Percentiles rank a stretch among this genome's conserved stretches.
These are phyloP conservation scores for Vitis vinifera DNA, from an alignment of 164 flowering plant genomes.

Conservation along the genomic window DNA sequence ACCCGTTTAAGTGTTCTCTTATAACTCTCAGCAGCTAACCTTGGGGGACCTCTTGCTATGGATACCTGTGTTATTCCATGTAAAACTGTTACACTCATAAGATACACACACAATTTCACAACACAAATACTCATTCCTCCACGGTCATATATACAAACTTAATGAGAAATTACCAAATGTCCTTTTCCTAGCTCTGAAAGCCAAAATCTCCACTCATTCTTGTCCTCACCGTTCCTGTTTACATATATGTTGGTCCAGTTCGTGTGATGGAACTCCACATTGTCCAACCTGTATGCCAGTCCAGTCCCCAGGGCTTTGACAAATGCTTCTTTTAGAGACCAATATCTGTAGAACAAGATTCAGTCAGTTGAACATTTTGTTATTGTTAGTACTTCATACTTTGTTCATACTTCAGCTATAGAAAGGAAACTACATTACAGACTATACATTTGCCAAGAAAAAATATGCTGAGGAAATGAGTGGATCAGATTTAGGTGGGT, in stretches of 20 bases:
- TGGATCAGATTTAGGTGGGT: too few relatives aligned
- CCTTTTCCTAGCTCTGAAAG: conserved; percentile 45
- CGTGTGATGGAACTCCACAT: conserved; percentile 68
- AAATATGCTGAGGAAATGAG: too few relatives aligned
- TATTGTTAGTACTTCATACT: too few relatives aligned
- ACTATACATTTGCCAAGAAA: too few relatives aligned
- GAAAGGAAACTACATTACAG: too few relatives aligned
- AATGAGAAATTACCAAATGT: conserved; percentile 47
- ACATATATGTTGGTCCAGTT: conserved; percentile 60
- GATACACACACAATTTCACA: neutral
- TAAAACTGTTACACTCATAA: neutral
- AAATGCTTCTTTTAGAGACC: conserved; percentile 91
- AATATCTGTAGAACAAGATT: conserved; percentile 50
- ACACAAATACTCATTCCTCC: too few relatives aligned
- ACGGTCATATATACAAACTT: too few relatives aligned
- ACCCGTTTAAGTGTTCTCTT: conserved; percentile 26
- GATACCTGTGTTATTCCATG: conserved; percentile 33
- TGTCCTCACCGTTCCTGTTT: conserved; percentile 41
- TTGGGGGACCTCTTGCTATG: conserved; percentile 57
- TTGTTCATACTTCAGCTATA: too few relatives aligned
- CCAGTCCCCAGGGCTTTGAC: conserved; percentile 83
- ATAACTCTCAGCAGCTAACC: conserved; percentile 39
- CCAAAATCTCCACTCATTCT: conserved; percentile 70
- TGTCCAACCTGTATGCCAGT: conserved; percentile 44
- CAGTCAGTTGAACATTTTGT: neutral